phyloP scores from a whole-genome alignment of 2,329 filamentous ascomycete genomes.

The Ascochyta clinopodiicola region DNA sequence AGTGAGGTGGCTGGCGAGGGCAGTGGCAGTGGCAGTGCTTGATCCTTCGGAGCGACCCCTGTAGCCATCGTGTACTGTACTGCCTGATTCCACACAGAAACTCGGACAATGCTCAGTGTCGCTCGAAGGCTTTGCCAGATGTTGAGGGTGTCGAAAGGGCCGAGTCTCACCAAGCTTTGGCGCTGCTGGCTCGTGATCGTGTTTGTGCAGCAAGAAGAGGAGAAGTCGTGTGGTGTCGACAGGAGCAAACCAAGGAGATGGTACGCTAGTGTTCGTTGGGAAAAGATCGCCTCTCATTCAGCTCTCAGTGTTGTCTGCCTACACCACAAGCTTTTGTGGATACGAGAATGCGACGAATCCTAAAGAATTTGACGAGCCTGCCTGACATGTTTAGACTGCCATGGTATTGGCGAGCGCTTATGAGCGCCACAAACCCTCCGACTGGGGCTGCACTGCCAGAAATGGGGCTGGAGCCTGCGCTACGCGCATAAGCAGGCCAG shows the following conservation, averaged over 20 bases:
- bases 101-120: too few species aligned
- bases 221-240: not conserved
- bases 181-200: not conserved
- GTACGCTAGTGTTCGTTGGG: constrained; percentile 1
- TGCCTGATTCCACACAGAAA: not conserved
- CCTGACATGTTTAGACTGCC: not conserved
- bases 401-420: not conserved
- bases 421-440: not conserved
- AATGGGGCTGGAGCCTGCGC: constrained; percentile 7
- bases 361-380: not conserved
- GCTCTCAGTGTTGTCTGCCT: not conserved
- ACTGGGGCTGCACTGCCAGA: constrained; percentile 5
- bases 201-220: not conserved
- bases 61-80: not conserved
- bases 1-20: not conserved
- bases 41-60: not conserved
- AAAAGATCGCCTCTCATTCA: constrained; percentile 1
- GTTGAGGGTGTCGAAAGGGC: not conserved
- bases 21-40: not conserved
- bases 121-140: not conserved
- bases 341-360: not conserved
- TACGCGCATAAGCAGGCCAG: not conserved
- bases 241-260: not conserved
- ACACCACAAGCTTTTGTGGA: not conserved
- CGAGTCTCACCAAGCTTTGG: not conserved